Conservation (phyloP, 2,329 filamentous ascomycete species). For the Fusarium sp. region DNA sequence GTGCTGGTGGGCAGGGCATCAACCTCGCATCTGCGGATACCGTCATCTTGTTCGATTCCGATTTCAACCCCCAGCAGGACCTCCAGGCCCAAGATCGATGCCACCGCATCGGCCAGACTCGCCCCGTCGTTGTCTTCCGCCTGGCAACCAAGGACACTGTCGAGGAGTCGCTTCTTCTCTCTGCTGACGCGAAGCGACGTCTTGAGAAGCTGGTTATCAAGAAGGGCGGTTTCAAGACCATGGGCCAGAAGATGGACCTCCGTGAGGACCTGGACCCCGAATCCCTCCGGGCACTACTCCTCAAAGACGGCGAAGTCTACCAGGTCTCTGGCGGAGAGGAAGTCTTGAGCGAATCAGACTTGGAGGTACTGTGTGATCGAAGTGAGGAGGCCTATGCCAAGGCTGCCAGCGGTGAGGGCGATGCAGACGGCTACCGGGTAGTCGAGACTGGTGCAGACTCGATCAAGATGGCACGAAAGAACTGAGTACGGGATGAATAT, state of each 20-base stretch:
- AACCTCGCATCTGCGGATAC: constrained; percentile 93
- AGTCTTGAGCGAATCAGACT: constrained; percentile 79
- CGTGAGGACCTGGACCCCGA: constrained; percentile 70
- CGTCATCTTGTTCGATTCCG: constrained; percentile 87
- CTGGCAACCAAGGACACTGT: constrained; percentile 94
- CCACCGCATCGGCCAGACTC: constrained; percentile 92
- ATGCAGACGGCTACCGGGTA: constrained; percentile 77
- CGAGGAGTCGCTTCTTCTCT: constrained; percentile 86
- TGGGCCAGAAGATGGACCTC: constrained; percentile 70
- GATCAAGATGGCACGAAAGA: constrained; percentile 56
- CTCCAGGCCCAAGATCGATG: constrained; percentile 95
- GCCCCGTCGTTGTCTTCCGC: constrained; percentile 92
- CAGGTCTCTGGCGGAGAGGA: constrained; percentile 69
- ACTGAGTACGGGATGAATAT: neutral
- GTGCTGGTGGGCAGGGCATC: constrained; percentile 94
- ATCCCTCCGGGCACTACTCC: constrained; percentile 69
- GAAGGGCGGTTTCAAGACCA: constrained; percentile 84
- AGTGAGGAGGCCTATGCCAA: constrained; percentile 72
- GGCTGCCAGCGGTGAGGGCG: constrained; percentile 83
- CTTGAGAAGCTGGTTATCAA: constrained; percentile 96
- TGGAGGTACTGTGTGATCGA: constrained; percentile 83
- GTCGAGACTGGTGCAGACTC: constrained; percentile 79
- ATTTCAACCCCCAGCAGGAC: constrained; percentile 98
- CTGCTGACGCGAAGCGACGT: constrained; percentile 90
- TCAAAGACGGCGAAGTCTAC: constrained; percentile 79